Percentiles rank a stretch among this genome's conserved stretches.
These are phyloP conservation scores for Boletales sp. DNA, from an alignment of 768 basidiomycete species.

Conservation along the genomic window DNA sequence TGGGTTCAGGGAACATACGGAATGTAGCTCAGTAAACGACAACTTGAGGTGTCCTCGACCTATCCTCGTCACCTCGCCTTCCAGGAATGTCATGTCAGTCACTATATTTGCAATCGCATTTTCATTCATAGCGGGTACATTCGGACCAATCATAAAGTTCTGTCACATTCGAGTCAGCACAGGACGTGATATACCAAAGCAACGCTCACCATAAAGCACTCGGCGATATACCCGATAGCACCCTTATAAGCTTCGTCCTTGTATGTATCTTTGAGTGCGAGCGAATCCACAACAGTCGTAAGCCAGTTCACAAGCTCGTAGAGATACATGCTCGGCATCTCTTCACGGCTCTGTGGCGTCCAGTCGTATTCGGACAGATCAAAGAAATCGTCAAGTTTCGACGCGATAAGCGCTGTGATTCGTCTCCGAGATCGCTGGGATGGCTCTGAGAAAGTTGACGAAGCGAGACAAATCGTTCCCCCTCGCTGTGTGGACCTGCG, in stretches of 20 bases:
- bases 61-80: slow-evolving; percentile 77
- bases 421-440: slow-evolving; percentile 67
- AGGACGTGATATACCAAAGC: neutral
- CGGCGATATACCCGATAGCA: slow-evolving; percentile 84
- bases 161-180: slow-evolving; percentile 28
- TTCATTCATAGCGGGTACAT: slow-evolving; percentile 80
- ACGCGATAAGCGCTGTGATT: slow-evolving; percentile 78
- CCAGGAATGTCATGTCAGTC: slow-evolving; percentile 84
- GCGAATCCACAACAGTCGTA: slow-evolving; percentile 91
- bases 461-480: slow-evolving; percentile 71
- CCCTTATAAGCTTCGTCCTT: slow-evolving; percentile 89
- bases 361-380: slow-evolving; percentile 95
- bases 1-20: slow-evolving; percentile 44
- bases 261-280: slow-evolving; percentile 76
- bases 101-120: slow-evolving; percentile 83
- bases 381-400: slow-evolving; percentile 94
- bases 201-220: slow-evolving; percentile 76
- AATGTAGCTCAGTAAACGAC: slow-evolving; percentile 76
- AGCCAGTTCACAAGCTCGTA: slow-evolving; percentile 96
- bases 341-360: slow-evolving; percentile 69
- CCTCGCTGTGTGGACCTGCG: slow-evolving; percentile 80
- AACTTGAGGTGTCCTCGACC: slow-evolving; percentile 66
- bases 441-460: slow-evolving; percentile 63
- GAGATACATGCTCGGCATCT: slow-evolving; percentile 88
- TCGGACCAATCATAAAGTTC: slow-evolving; percentile 76